Evolutionary conservation across 1,139 yeast species (phyloP), one percentile per base, ranked within the genome.

Genomic region (Kurtzmaniella natalensis): DNA sequence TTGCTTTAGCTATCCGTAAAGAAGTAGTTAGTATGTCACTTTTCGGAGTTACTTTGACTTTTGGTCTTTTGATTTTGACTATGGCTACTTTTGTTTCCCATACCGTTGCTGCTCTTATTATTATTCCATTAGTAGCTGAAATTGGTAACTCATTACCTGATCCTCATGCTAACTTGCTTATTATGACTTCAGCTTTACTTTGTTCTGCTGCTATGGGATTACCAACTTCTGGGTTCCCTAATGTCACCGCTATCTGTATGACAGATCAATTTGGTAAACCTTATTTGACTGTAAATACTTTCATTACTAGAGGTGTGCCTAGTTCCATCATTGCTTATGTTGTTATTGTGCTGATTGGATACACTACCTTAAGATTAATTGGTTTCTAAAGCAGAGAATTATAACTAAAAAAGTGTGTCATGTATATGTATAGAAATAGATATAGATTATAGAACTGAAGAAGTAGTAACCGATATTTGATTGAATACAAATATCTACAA

Each of bases 221-320:
- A 39, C 97, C 97, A 18, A 89, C 97, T 0, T 84, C 95, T 1
- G 97, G 97, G 0, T 89, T 89, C 72, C 97, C 97, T 13, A 89
- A 89, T 48, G 95, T 89, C 28, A 88, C 96, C 0, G 97, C 96
- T 2, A 85, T 89, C 38, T 86, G 95, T 39, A 78, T 87, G 79
- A 76, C 87, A 6, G 95, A 89, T 56, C 95, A 86, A 50, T 73
- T 87, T 19, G 96, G 96, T 7, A 80, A 81, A 40, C 82, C 92
- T 19, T 89, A 89, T 53, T 61, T 89, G 45, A 78, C 88, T 1
- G 96, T 88, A 14, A 76, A 78, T 22, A 82, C 82, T 31, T 89
- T 89, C 52, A 85, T 89, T 38, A 79, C 82, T 13, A 71, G 94
- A 44, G 97, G 97, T 50, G 82, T 88, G 13, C 95, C 96, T 1